Evolutionary conservation across 176 grass and related monocot species (phyloP).

Genomic region (Oryza brachyantha): DNA sequence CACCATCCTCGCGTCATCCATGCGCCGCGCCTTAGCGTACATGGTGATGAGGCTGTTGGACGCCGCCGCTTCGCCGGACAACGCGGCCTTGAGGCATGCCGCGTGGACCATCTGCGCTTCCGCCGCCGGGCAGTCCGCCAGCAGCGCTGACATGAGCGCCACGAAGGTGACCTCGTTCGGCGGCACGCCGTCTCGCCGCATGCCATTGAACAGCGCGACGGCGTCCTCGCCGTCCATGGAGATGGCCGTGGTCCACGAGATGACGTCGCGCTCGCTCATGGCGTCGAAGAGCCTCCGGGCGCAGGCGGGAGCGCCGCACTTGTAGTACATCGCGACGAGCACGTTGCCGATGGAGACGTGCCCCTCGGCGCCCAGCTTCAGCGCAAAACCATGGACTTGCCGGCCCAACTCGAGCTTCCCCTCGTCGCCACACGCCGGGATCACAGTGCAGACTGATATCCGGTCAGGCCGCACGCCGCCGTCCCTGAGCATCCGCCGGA

Average conservation of each 20-base stretch:
- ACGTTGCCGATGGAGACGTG: conserved; percentile 60
- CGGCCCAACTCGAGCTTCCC: conserved; percentile 43
- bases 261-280: conserved; percentile 57
- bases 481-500: conserved; percentile 59
- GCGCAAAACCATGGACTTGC: conserved; percentile 66
- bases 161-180: conserved; percentile 94
- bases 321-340: conserved; percentile 90
- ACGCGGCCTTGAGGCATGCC: conserved; percentile 47
- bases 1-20: conserved; percentile 50
- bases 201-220: conserved; percentile 49
- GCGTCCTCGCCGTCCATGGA: conserved; percentile 66
- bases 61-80: conserved; percentile 46
- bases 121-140: conserved; percentile 18
- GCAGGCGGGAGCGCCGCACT: conserved; percentile 25
- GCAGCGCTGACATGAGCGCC: conserved; percentile 58
- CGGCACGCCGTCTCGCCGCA: conserved; percentile 48
- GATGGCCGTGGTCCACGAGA: conserved; percentile 82
- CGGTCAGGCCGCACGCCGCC: conserved; percentile 46
- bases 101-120: conserved; percentile 71
- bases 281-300: conserved; percentile 44
- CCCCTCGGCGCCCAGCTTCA: conserved; percentile 53
- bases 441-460: conserved; percentile 68
- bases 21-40: conserved; percentile 59
- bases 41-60: conserved; percentile 83
- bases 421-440: conserved; percentile 45